These are phyloP conservation scores for Coniochaeta sp. DNA, from an alignment of 2,329 filamentous ascomycete genomes.

Conservation along the genomic window DNA sequence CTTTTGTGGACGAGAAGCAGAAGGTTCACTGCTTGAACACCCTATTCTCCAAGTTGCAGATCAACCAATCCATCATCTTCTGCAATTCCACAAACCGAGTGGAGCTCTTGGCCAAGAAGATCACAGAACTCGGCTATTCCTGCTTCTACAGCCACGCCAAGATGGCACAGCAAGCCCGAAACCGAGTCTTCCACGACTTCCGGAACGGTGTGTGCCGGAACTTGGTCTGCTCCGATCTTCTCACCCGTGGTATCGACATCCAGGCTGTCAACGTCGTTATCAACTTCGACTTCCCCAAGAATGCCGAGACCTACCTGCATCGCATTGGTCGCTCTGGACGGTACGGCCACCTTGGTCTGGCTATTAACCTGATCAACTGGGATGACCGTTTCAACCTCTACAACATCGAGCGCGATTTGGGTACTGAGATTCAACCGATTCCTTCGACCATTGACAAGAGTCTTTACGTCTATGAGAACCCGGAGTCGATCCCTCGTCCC, in stretches of 20 bases:
- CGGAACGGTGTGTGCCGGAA: slow-evolving; percentile 97
- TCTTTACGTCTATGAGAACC: slow-evolving; percentile 95
- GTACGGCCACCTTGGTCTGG: slow-evolving; percentile 92
- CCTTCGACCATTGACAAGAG: slow-evolving; percentile 93
- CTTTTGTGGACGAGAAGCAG: slow-evolving; percentile 98
- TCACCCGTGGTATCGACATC: slow-evolving; percentile 98
- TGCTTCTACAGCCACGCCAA: slow-evolving; percentile 99
- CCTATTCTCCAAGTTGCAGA: slow-evolving; percentile 96
- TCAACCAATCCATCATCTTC: slow-evolving; percentile 99
- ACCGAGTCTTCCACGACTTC: slow-evolving; percentile 99
- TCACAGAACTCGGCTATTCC: slow-evolving; percentile 96
- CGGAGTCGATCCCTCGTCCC: slow-evolving; percentile 87
- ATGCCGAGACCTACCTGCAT: slow-evolving; percentile 97
- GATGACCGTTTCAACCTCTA: slow-evolving; percentile 98
- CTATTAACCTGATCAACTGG: slow-evolving; percentile 99
- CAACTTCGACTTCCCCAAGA: slow-evolving; percentile 99
- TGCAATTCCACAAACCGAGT: slow-evolving; percentile 99
- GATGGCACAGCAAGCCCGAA: slow-evolving; percentile 94
- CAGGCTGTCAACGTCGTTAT: slow-evolving; percentile 99
- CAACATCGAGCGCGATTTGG: slow-evolving; percentile 94
- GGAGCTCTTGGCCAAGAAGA: slow-evolving; percentile 96
- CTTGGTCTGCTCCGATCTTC: slow-evolving; percentile 91
- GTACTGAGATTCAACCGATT: slow-evolving; percentile 97
- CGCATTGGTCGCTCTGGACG: slow-evolving; percentile 96
- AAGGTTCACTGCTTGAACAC: slow-evolving; percentile 99